Evolutionary conservation across 306 rosid genomes (phyloP), one percentile per base, ranked within the genome.

Genomic region (Luffa aegyptiaca): DNA sequence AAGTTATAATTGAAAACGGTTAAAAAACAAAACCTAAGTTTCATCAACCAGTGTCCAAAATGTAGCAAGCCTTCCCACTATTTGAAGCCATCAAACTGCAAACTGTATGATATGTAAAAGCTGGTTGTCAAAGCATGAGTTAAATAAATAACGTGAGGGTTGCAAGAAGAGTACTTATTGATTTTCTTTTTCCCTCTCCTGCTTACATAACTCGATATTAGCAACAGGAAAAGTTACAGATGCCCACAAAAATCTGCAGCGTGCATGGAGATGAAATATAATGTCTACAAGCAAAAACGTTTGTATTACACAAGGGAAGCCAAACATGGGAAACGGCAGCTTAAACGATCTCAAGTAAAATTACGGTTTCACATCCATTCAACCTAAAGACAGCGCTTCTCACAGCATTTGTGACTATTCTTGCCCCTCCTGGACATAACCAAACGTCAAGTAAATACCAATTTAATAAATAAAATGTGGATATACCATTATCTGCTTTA

Each of bases 101-200:
- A 18, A 18, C 0, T 3, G 26, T 18, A 16, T 3, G 16, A 18
- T 39, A 66, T 39, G 39, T 8, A 42, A n/a, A 69, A 69, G 49
- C 16, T 44, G 53, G 10, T 42, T 17, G 55, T n/a, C 33, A 70
- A 6, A 46, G 21, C 61, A 73, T 48, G n/a, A 70, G 9, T 10
- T 68, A 48, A 13, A 46, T 13, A 73, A 73, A 31, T 2, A 49
- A 73, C 4, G 44, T 13, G 44, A 16, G 59, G 59, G 12, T 73
- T 31, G 77, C 77, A 31, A 73, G 77, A 73, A 73, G 61, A 73
- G 77, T 73, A 48, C 56, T 73, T 73, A 73, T 73, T 73, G 55
- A 70, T 70, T 70, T 70, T 16, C 36, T 70, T 46, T 48, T 72
- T 31, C 7, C 59, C 77, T 48, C 44, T 48, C n/a, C 77, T 12